Percentiles rank a stretch among this genome's conserved stretches.
These are phyloP conservation scores for Candida peoriensis DNA, from an alignment of 805 yeast species.

Conservation along the genomic window DNA sequence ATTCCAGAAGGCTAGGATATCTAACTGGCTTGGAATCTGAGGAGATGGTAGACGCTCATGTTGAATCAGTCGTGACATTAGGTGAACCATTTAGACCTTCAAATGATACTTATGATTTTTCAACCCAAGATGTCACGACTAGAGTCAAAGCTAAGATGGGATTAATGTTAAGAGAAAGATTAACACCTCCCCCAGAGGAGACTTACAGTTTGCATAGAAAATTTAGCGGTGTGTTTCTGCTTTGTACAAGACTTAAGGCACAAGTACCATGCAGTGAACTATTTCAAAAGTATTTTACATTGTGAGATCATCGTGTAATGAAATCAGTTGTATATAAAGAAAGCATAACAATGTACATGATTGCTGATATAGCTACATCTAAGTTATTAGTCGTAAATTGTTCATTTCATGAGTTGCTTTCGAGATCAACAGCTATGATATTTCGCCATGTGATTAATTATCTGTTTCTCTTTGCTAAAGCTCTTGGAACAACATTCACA, in stretches of 20 bases:
- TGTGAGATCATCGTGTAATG: background rate
- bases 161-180: conserved; percentile 83
- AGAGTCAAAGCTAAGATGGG: conserved; percentile 85
- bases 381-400: background rate
- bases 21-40: conserved; percentile 86
- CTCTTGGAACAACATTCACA: conserved; percentile 50
- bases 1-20: conserved; percentile 74
- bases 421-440: conserved; percentile 11
- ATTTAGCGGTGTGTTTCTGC: conserved; percentile 85
- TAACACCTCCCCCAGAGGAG: conserved; percentile 98
- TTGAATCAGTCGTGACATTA: conserved; percentile 81
- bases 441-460: conserved; percentile 32
- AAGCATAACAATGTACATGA: too few relatives aligned
- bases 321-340: conserved; percentile 1
- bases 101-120: conserved; percentile 61
- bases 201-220: conserved; percentile 95
- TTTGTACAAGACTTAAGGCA: conserved; percentile 84
- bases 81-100: conserved; percentile 85
- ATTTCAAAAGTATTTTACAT: conserved; percentile 61
- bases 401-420: background rate
- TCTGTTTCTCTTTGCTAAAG: conserved; percentile 41
- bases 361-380: background rate
- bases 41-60: conserved; percentile 86
- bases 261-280: conserved; percentile 74
- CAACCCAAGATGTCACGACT: conserved; percentile 86